phyloP scores from a whole-genome alignment of 78 protist genomes.

The Dictyostelium intermedium region DNA sequence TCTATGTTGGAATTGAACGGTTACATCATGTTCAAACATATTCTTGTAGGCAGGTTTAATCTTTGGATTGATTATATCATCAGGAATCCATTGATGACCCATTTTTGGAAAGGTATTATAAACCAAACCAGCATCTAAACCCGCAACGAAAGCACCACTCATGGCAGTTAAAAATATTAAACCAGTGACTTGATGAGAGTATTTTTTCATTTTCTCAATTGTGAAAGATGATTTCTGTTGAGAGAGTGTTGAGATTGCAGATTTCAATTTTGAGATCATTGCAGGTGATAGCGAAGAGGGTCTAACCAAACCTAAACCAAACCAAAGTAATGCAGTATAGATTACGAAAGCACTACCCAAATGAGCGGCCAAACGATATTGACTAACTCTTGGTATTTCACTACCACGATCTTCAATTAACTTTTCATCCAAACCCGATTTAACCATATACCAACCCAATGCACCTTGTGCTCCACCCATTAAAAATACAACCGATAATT shows the following conservation, averaged over 20 bases:
- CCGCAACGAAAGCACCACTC: conserved; percentile 96
- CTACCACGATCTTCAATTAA: conserved; percentile 44
- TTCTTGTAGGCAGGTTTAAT: conserved; percentile 81
- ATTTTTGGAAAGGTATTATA: conserved; percentile 93
- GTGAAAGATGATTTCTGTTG: not conserved
- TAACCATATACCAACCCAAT: conserved; percentile 97
- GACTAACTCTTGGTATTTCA: conserved; percentile 89
- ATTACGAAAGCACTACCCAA: conserved; percentile 89
- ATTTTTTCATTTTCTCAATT: not conserved
- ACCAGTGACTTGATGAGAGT: conserved; percentile 16
- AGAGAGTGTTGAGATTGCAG: not conserved
- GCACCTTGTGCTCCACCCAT: conserved; percentile 89
- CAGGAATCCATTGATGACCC: conserved; percentile 87
- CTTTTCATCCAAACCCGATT: conserved; percentile 89
- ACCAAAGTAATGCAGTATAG: conserved; percentile 63
- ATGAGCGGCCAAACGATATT: conserved; percentile 94
- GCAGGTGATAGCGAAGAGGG: not conserved
- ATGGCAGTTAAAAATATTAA: conserved; percentile 81
- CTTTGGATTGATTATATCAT: conserved; percentile 74
- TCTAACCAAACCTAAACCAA: conserved; percentile 33
- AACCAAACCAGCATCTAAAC: conserved; percentile 95
- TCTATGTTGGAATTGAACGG: conserved; percentile 92
- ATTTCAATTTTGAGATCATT: not conserved
- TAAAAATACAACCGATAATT: conserved; percentile 51
- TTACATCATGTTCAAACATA: conserved; percentile 84